Conservation (phyloP, 208 protist genomes). For the Trichomonas tenax region DNA sequence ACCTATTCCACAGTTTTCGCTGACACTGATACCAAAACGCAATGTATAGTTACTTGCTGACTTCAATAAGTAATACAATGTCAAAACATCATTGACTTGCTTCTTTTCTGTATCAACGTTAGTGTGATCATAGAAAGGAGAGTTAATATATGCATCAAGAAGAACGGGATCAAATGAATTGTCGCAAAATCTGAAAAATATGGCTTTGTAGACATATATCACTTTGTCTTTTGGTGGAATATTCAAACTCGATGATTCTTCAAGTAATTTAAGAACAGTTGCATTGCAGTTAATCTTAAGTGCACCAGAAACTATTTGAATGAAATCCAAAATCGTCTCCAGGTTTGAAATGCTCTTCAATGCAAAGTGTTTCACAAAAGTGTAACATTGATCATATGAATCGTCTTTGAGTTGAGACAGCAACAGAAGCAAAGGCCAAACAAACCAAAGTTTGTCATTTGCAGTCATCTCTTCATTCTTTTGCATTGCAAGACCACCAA, state of each 20-base stretch:
- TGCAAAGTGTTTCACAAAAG: neutral
- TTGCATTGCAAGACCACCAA: neutral
- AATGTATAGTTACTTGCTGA: neutral
- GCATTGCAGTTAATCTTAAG: neutral
- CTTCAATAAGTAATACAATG: neutral
- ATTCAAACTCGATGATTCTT: neutral
- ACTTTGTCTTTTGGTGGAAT: neutral
- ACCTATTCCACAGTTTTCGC: neutral
- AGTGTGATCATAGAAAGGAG: neutral
- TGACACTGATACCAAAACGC: neutral
- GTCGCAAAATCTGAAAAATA: neutral
- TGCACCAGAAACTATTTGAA: neutral
- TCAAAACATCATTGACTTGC: neutral
- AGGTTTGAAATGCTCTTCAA: neutral
- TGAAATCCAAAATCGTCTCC: neutral
- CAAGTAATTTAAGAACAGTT: neutral
- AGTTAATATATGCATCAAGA: neutral
- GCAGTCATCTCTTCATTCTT: neutral
- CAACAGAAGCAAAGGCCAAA: neutral
- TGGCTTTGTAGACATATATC: neutral
- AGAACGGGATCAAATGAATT: neutral
- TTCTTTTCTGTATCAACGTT: neutral
- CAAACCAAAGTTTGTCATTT: neutral
- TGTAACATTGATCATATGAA: neutral
- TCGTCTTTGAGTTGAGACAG: neutral